phyloP scores from a whole-genome alignment of 75 land plant genomes.

The Cryptomeria japonica region DNA sequence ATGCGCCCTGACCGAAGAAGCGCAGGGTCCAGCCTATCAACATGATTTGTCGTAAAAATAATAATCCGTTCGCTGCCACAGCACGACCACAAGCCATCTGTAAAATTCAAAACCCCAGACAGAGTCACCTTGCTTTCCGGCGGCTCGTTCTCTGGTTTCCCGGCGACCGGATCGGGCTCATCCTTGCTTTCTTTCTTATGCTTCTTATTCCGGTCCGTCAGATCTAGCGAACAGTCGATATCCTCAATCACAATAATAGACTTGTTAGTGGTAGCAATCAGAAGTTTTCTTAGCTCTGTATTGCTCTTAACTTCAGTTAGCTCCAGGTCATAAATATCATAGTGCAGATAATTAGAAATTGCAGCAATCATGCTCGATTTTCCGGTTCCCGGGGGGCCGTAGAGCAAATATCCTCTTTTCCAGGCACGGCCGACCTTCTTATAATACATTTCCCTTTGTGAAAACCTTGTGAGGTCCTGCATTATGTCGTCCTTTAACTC shows the following conservation, averaged over 20 bases:
- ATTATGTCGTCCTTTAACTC: conserved; percentile 47
- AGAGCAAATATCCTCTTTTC: conserved; percentile 43
- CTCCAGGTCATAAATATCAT: conserved; percentile 35
- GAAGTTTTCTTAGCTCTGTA: conserved; percentile 31
- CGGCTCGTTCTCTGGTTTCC: not conserved
- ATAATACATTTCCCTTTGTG: conserved; percentile 19
- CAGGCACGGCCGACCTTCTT: conserved; percentile 30
- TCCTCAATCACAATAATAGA: conserved; percentile 50
- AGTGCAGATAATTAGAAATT: conserved; percentile 24
- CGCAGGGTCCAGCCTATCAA: conserved; percentile 37
- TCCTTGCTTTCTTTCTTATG: not conserved
- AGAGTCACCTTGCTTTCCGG: not conserved
- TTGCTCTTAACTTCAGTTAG: conserved; percentile 26
- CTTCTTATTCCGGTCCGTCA: conserved; percentile 6
- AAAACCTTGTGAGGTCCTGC: conserved; percentile 46
- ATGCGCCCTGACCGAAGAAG: conserved; percentile 38
- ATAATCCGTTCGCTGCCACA: conserved; percentile 40
- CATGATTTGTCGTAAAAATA: conserved; percentile 42
- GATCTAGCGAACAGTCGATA: conserved; percentile 40
- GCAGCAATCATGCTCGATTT: conserved; percentile 48
- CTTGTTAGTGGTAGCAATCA: conserved; percentile 31
- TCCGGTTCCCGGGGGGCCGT: conserved; percentile 47
- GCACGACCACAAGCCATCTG: conserved; percentile 45
- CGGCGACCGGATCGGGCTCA: not conserved
- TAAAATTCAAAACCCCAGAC: conserved; percentile 13